A percentile compares a stretch with the other conserved stretches of the same genome.
Conservation (phyloP, 2,329 filamentous ascomycete genomes). For the Fusarium papillatum region DNA sequence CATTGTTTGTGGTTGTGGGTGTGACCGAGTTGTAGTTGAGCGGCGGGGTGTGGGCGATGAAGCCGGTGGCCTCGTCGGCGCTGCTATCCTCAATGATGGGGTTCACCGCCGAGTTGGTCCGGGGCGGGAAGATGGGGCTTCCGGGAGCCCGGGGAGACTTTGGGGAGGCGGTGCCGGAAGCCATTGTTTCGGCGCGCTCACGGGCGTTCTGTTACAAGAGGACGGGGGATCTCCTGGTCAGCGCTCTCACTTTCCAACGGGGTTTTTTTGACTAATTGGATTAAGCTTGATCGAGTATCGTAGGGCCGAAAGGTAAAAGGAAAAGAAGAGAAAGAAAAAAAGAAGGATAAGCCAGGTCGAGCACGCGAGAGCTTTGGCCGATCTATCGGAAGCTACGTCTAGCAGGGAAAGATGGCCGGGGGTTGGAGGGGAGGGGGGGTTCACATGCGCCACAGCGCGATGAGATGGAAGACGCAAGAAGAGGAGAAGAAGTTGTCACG, state of each 20-base stretch:
- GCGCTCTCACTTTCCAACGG: neutral
- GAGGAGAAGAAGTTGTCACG: conserved; percentile 3
- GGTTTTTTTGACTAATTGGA: neutral
- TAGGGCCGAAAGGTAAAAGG: conserved; percentile 1
- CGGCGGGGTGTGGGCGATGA: conserved; percentile 50
- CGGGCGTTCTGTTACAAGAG: conserved; percentile 53
- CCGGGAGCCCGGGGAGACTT: conserved; percentile 26
- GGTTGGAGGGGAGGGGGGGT: neutral
- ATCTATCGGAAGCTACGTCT: conserved; percentile 35
- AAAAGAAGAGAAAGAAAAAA: neutral
- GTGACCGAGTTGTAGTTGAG: conserved; percentile 57
- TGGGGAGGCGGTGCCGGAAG: conserved; percentile 39
- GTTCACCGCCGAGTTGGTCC: conserved; percentile 30
- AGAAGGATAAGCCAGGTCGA: conserved; percentile 2
- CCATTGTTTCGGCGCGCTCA: conserved; percentile 58
- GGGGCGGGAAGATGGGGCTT: conserved; percentile 33
- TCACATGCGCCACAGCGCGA: conserved; percentile 25
- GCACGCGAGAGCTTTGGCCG: conserved; percentile 35
- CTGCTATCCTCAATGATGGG: conserved; percentile 40
- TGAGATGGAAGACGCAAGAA: neutral
- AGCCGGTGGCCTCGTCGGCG: conserved; percentile 58
- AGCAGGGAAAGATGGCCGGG: conserved; percentile 23
- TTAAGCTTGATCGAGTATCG: neutral
- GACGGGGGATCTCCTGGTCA: conserved; percentile 10
- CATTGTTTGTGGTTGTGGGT: conserved; percentile 17